These are phyloP conservation scores for Colletotrichum sp. DNA, from an alignment of 2,329 filamentous ascomycete species.

Conservation along the genomic window DNA sequence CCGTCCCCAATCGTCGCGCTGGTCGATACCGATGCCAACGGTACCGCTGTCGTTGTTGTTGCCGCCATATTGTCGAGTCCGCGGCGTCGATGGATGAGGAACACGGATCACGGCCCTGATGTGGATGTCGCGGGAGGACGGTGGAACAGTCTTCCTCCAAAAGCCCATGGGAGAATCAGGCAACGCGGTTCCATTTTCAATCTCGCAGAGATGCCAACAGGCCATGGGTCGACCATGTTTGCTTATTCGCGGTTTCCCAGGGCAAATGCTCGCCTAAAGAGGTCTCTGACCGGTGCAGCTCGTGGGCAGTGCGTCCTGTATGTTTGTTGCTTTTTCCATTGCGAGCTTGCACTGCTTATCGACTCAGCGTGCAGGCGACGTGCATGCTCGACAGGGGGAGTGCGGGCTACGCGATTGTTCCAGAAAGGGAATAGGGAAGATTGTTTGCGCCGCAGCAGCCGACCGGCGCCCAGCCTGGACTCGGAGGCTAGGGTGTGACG, in stretches of 20 bases:
- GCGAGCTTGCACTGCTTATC: background rate
- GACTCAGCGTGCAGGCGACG: background rate
- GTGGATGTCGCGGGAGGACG: background rate
- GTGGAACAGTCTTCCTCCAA: background rate
- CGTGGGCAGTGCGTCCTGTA: background rate
- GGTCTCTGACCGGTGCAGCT: background rate
- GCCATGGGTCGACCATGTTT: background rate
- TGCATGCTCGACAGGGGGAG: background rate
- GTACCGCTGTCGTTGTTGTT: background rate
- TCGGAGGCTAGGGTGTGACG: background rate
- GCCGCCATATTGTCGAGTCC: background rate
- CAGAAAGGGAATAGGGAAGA: background rate
- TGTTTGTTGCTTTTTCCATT: constrained; percentile 10
- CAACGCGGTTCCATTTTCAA: background rate
- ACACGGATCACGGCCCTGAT: background rate
- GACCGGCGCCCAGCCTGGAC: background rate
- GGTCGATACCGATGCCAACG: background rate
- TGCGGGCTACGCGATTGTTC: background rate
- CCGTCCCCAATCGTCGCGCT: background rate
- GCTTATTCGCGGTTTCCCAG: background rate
- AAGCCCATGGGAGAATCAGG: background rate
- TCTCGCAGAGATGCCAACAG: background rate
- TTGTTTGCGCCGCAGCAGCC: background rate
- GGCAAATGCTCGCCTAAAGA: background rate
- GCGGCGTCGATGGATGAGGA: background rate